Evolutionary conservation across 805 yeast genomes (phyloP).

Genomic region (Myxozyma neotropica): DNA sequence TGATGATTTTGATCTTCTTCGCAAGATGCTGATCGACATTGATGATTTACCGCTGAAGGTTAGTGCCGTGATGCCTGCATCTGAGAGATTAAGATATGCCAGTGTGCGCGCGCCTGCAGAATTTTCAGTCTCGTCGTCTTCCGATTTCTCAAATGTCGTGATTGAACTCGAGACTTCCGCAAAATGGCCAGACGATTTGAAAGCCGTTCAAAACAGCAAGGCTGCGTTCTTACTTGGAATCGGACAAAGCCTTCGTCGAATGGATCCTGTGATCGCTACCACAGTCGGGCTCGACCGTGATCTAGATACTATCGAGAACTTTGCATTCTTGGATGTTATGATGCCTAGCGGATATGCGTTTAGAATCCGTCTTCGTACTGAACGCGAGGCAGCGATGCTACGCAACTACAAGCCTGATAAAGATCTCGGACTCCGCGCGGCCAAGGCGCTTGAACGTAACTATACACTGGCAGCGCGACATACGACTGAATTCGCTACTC

Average conservation of each 20-base stretch:
- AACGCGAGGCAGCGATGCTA: constrained; percentile 77
- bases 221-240: constrained; percentile 83
- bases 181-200: constrained; percentile 94
- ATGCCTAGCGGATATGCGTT: constrained; percentile 92
- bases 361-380: constrained; percentile 72
- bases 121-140: constrained; percentile 32
- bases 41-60: constrained; percentile 68
- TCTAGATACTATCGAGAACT: constrained; percentile 37
- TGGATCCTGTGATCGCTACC: constrained; percentile 58
- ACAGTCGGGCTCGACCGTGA: constrained; percentile 65
- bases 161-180: constrained; percentile 85
- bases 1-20: constrained; percentile 54
- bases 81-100: constrained; percentile 74
- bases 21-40: constrained; percentile 52
- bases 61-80: constrained; percentile 71
- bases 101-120: constrained; percentile 81
- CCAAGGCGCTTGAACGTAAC: constrained; percentile 14
- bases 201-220: constrained; percentile 84
- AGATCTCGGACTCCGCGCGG: constrained; percentile 47
- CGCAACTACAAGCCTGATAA: constrained; percentile 47
- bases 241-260: constrained; percentile 48
- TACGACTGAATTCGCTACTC: constrained; percentile 71
- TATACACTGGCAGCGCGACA: constrained; percentile 47
- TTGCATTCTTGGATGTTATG: constrained; percentile 62
- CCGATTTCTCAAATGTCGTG: constrained; percentile 67